Conservation (phyloP, 495 filamentous ascomycete species). For the Xylaria cubensis region DNA sequence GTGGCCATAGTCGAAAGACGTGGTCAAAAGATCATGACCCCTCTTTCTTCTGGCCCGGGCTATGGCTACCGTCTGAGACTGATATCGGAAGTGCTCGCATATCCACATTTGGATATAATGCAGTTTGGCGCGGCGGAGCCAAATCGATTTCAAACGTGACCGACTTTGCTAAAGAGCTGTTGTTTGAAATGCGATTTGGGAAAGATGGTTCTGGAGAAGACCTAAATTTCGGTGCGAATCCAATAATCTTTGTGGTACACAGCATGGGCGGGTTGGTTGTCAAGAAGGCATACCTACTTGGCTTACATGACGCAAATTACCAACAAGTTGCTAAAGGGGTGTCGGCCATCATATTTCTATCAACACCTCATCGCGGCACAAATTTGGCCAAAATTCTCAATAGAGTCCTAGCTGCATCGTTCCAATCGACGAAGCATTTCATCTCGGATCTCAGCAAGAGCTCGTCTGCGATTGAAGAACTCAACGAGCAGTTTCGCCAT, state of each 20-base stretch:
- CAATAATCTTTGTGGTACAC: slow-evolving; percentile 44
- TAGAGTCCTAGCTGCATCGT: slow-evolving; percentile 38
- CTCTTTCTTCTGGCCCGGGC: slow-evolving; percentile 43
- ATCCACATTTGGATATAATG: slow-evolving; percentile 49
- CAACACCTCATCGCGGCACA: slow-evolving; percentile 59
- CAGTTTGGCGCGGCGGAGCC: not conserved
- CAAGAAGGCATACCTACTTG: slow-evolving; percentile 55
- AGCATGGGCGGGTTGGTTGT: slow-evolving; percentile 57
- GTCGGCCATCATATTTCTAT: slow-evolving; percentile 52
- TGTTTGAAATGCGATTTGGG: slow-evolving; percentile 43
- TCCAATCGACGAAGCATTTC: slow-evolving; percentile 44
- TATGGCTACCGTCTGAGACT: slow-evolving; percentile 44
- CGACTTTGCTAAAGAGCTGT: slow-evolving; percentile 50
- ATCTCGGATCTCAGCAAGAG: slow-evolving; percentile 50
- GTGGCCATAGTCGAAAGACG: slow-evolving; percentile 40
- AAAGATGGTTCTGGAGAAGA: slow-evolving; percentile 34
- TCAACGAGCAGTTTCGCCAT: slow-evolving; percentile 60
- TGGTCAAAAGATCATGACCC: slow-evolving; percentile 43
- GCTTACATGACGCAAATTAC: slow-evolving; percentile 48
- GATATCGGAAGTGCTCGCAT: slow-evolving; percentile 40
- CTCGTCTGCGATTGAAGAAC: slow-evolving; percentile 43
- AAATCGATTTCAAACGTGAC: slow-evolving; percentile 35
- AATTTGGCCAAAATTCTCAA: slow-evolving; percentile 50
- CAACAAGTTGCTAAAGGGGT: slow-evolving; percentile 42
- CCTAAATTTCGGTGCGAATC: slow-evolving; percentile 30